Percentiles rank a stretch among this genome's conserved stretches.
Evolutionary conservation across 2,329 filamentous ascomycete species (phyloP).

Genomic region (Epichloe baconii): DNA sequence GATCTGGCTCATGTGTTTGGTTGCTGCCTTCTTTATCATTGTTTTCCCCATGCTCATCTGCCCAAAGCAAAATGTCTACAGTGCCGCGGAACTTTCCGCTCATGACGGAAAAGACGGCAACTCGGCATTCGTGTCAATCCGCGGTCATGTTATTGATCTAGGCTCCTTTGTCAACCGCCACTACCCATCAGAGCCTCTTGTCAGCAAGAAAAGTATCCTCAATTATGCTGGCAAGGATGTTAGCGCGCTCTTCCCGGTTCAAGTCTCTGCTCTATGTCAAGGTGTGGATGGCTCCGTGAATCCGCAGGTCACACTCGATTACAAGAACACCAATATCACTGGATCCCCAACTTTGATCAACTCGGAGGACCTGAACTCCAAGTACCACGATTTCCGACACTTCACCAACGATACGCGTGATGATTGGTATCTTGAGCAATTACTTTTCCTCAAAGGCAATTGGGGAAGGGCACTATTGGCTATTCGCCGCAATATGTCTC

Average conservation of each 20-base stretch:
- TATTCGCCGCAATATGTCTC: conserved; percentile 68
- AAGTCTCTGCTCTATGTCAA: conserved; percentile 83
- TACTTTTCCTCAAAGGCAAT: conserved; percentile 60
- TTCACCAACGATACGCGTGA: conserved; percentile 69
- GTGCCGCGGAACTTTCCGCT: conserved; percentile 57
- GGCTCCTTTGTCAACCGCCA: conserved; percentile 60
- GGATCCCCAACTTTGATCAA: conserved; percentile 53
- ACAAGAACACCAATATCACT: conserved; percentile 62
- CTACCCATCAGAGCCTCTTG: conserved; percentile 42
- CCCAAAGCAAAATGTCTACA: conserved; percentile 81
- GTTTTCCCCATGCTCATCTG: conserved; percentile 80
- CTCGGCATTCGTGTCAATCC: conserved; percentile 63
- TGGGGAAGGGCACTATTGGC: conserved; percentile 80
- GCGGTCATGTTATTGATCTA: conserved; percentile 81
- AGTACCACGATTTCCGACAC: conserved; percentile 87
- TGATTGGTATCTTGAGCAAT: conserved; percentile 88
- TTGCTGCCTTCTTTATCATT: conserved; percentile 81
- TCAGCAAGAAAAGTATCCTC: conserved; percentile 48
- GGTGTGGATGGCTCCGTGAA: conserved; percentile 55
- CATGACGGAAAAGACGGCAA: conserved; percentile 58
- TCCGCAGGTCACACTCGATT: conserved; percentile 70
- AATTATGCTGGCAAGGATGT: conserved; percentile 82
- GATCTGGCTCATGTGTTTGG: conserved; percentile 76
- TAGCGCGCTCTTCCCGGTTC: conserved; percentile 81
- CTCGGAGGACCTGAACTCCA: conserved; percentile 55